Evolutionary conservation across 192 early-diverging fungal species (phyloP), one percentile per base, ranked within the genome.

Genomic region (Pilaira anomala): DNA sequence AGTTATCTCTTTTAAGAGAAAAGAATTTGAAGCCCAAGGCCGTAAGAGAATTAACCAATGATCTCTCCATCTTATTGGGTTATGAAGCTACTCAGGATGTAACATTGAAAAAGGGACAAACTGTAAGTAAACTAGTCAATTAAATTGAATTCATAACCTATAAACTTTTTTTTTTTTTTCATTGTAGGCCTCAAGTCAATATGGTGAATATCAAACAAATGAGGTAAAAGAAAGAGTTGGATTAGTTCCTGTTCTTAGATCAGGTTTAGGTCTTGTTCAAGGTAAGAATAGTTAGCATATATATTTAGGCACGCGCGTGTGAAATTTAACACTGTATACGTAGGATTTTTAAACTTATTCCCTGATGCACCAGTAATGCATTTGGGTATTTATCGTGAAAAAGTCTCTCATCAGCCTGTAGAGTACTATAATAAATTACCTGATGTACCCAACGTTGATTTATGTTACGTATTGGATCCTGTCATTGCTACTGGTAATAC

Each of bases 391-490:
- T 94, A 85, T 75, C 76, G 92, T 60, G 92, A 94, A 67, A 88
- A 87, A 77, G 59, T 83, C 4, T 88, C 90, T 1, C 77, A 93
- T 41, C 83, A 87, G 65, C 93, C 93, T 6, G 90, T 94, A n/a
- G 93, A 94, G 71, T 94, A 94, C 75, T 94, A 92, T 78, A 94
- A 94, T 73, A 94, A 93, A 69, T 76, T 94, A 24, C 93, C 93
- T 6, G 62, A 71, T n/a, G 62, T 72, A 8, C 87, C 87, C 55
- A 78, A 79, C 19, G 78, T 88, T 8, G 85, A 91, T 59, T 60
- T 84, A 44, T 89, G 89, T 48, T 69, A 90, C 57, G 78, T 93
- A 26, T 60, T 94, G 2, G 93, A 94, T 67, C 93, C 93, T 7
- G 86, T 93, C 77, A 77, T 93, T 30, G 93, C 91, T 11, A 94